Base-by-base conservation (phyloP, 805 yeast genomes). In the Monosporozyma servazzii region DNA sequence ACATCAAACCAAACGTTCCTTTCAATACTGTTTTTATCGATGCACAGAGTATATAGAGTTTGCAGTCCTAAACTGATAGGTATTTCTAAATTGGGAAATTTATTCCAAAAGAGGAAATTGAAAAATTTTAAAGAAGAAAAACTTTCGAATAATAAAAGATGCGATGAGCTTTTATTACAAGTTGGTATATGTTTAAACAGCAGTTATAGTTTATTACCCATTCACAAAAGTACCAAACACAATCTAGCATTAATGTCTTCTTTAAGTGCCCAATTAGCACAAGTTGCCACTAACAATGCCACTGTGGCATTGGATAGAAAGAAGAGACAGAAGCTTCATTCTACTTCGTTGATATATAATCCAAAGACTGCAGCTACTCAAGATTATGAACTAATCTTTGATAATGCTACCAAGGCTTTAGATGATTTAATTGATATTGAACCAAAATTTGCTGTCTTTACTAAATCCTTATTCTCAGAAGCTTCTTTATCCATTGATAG, bases 321-420 rank as follows among this genome's bases (percentile, higher is more conserved):
- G 68, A 76, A 80, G 59, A 77, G 97, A 67, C 87, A 89, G 55
- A 86, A 85, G 67, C 72, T 89, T 52, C 99, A 93, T 64, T 81
- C 95, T 39, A 83, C 88, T 40, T 93, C 99, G 47, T 78, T 93
- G 56, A 77, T 93, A 27, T 90, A 84, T 66, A 95, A 88, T 43
- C 76, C 96, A 9, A 81, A 84, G 60, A 82, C 81, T 54, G 99
- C 99, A 17, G 87, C 95, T n/a, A 79, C 90, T 36, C 98, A 93
- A 71, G 99, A 93, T 66, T 90, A 80, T 62, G 96, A 89, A 58
- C 75, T 84, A 45, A 81, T 93, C 52, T 86, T 76, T 62, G 78
- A 82, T 49, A 79, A 79, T 51, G 84, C 93, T 2, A 60, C 78
- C 6, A 93, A 86, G 51, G 96, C 95, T 0, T 74, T 90, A 45